Evolutionary conservation across 352 stramenopile species (phyloP), one percentile per base, ranked within the genome.

Genomic region (Globisporangium lucens): DNA sequence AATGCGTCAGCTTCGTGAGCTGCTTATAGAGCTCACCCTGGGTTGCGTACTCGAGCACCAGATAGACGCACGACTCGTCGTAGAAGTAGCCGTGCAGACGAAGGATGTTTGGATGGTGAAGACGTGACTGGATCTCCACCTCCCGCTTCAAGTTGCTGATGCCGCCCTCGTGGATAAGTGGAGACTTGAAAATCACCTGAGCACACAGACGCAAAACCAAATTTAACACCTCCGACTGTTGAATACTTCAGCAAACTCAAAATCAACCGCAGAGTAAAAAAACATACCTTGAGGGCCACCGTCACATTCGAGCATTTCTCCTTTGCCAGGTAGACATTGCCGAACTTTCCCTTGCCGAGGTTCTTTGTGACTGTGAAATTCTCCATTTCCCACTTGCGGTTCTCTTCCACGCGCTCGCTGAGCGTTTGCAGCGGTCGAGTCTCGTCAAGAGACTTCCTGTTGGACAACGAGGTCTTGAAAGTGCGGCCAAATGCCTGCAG

Each of bases 51-150:
- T 97, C 89, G 27, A 97, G 74, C 36, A 95, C 81, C 35, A 97
- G 70, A 71, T 95, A 95, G 13, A 94, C 74, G 53, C 82, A 90
- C 1, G 82, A 78, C 13, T 94, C 87, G 65, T 95, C 86, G 67
- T 94, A 91, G 60, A 97, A 97, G 75, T 95, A 95, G 35, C 89
- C 89, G 41, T 87, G 78, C 43, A 97, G 66, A 1, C 78, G 78
- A 22, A 95, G 66, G 53, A 97, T 75, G 61, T 95, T 94, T 0
- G 79, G 79, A 55, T 97, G 89, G 13, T 79, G 68, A 12, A 97
- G 76, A 1, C 85, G 83, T 24, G 77, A 79, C 74, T 97, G 89
- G 69, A 97, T 91, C 63, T 95, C 89, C 4, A 95, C 70, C 67
- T 97, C 89, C 1, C 89, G 86, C 58, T 93, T 87, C 35, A 97